Base-by-base conservation (phyloP, 805 yeast genomes). In the Priceomyces castillae region DNA sequence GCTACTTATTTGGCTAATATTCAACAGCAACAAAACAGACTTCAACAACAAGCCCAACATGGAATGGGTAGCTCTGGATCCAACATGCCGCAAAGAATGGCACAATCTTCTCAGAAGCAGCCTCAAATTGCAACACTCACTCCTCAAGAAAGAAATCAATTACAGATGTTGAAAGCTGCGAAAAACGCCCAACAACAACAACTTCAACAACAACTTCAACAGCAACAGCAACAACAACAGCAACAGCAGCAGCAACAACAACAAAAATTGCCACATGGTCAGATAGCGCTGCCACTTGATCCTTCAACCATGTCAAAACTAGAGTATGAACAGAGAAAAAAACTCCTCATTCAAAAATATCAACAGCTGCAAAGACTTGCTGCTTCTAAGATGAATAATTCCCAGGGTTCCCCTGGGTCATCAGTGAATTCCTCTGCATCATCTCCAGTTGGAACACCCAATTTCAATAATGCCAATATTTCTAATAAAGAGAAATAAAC, bases 1-100 rank as follows among this genome's bases (percentile, higher is more conserved):
- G 84, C 84, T 2, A 73, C 81, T 12, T 81, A 81, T 52, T 59
- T 82, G 48, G 81, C 86, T 1, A 77, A 73, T 46, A 61, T 78
- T 28, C 84, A 80, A 56, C 78, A 74, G 46, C 75, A 71, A 52
- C 81, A 76, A 52, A 76, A 69, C 38, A 61, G 69, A 23, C 52
- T 62, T 40, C 51, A 58, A 39, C 44, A 55, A 45, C 51, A 54
- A 41, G 52, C 55, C 36, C 40, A 25, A 17, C 62, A 52, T 31
- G 17, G 12, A 10, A n/a, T 39, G 4, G 37, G 37, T 11, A 22
- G 16, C 16, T 14, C 25, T 37, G 44, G 37, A 30, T 37, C 33
- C 15, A 19, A 30, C n/a, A 9, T 34, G n/a, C 38, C n/a, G 14
- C 39, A 34, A 41, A n/a, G 40, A 37, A 23, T 37, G 40, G 19